phyloP scores from a whole-genome alignment of 2,329 filamentous ascomycete species.

The Mycogone perniciosa region DNA sequence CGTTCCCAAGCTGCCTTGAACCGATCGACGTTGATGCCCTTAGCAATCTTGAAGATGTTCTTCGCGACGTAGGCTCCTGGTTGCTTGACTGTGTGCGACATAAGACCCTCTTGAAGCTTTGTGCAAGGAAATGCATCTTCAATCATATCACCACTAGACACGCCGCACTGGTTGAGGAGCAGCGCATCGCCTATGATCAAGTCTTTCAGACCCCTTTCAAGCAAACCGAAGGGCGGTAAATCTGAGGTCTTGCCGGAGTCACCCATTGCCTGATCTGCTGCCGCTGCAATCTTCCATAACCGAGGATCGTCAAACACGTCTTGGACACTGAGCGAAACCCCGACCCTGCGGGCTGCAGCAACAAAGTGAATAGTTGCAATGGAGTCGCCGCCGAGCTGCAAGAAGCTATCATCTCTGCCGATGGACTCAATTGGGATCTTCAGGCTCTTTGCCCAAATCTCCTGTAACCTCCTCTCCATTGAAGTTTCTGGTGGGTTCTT shows the following conservation, averaged over 20 bases:
- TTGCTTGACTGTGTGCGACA: constrained; percentile 4
- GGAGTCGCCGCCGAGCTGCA: constrained; percentile 18
- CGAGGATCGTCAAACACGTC: constrained; percentile 13
- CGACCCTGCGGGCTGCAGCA: constrained; percentile 2
- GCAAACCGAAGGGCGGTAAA: not conserved
- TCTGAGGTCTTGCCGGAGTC: not conserved
- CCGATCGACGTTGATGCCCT: not conserved
- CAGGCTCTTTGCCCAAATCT: not conserved
- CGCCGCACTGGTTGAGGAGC: not conserved
- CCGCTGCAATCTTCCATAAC: not conserved
- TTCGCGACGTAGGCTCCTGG: constrained; percentile 2
- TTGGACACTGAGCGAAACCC: constrained; percentile 9
- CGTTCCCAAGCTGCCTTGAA: constrained; percentile 20
- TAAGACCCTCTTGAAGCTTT: constrained; percentile 1
- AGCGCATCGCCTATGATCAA: not conserved
- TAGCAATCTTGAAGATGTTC: constrained; percentile 7
- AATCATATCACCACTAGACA: not conserved
- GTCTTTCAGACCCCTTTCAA: not conserved
- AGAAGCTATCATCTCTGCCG: constrained; percentile 16
- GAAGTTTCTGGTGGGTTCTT: not conserved
- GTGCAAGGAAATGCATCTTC: constrained; percentile 6
- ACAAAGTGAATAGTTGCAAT: constrained; percentile 18
- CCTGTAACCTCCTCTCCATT: not conserved
- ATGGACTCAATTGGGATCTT: constrained; percentile 17
- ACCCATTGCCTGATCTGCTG: not conserved